Conservation (phyloP, 805 yeast genomes). For the Ogataea trehalophila region DNA sequence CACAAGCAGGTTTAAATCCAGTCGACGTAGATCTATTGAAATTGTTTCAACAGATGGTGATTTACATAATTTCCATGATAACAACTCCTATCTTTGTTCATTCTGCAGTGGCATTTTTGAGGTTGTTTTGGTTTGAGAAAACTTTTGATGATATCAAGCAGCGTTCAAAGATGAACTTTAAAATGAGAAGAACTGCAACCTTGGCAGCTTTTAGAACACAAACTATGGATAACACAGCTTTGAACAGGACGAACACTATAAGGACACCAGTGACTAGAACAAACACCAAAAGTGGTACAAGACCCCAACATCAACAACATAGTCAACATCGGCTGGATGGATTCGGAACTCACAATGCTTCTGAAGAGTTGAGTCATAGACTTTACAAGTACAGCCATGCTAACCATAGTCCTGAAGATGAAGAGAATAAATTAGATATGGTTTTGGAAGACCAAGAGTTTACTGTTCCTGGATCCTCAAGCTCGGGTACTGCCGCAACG, state of each 20-base stretch:
- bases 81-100: conserved; percentile 90
- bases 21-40: conserved; percentile 58
- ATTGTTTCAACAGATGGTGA: conserved; percentile 74
- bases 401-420: conserved; percentile 2
- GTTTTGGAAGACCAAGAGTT: conserved; percentile 14
- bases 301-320: neutral
- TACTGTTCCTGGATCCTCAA: conserved; percentile 13
- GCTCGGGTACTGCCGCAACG: conserved; percentile 13
- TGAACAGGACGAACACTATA: neutral
- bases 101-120: conserved; percentile 65
- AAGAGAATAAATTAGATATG: conserved; percentile 13
- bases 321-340: conserved; percentile 3
- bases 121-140: conserved; percentile 87
- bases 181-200: conserved; percentile 78
- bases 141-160: conserved; percentile 77
- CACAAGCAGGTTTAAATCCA: conserved; percentile 92
- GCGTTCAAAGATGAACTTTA: conserved; percentile 71
- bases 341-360: conserved; percentile 28
- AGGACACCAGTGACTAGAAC: conserved; percentile 2
- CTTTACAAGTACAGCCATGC: conserved; percentile 13
- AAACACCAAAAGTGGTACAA: conserved; percentile 2
- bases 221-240: conserved; percentile 21
- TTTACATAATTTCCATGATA: conserved; percentile 58
- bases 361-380: conserved; percentile 26
- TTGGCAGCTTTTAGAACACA: conserved; percentile 43